Evolutionary conservation across 768 basidiomycete genomes (phyloP).

Genomic region (Phlebiopsis gigantea): DNA sequence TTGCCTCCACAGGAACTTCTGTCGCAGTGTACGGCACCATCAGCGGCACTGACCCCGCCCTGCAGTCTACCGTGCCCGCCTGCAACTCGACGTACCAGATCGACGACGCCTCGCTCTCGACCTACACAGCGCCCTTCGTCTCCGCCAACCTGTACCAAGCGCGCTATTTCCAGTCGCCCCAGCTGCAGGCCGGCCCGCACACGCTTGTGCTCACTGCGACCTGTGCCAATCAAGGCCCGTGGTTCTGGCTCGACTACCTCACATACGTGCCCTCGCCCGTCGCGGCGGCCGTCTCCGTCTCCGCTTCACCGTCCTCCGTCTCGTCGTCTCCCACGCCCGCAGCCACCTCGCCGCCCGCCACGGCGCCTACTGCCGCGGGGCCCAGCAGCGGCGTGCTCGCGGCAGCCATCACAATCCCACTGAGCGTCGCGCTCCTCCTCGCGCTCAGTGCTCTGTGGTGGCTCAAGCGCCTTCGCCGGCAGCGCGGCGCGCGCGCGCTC

Average conservation of each 20-base stretch:
- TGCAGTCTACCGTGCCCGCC: not conserved
- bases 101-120: not conserved
- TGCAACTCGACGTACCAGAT: not conserved
- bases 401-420: not conserved
- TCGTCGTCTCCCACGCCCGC: too few species aligned
- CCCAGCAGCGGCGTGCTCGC: not conserved
- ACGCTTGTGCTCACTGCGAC: not conserved
- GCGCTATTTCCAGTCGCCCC: not conserved
- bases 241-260: not conserved
- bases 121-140: not conserved
- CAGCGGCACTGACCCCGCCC: not conserved
- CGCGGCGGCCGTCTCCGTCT: not conserved
- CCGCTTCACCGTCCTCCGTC: not conserved
- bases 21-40: not conserved
- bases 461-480: not conserved
- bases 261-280: not conserved
- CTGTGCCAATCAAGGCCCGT: not conserved
- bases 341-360: not conserved
- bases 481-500: too few species aligned
- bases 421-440: not conserved
- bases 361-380: not conserved
- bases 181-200: not conserved
- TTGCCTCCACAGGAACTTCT: not conserved
- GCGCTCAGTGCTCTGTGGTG: not conserved
- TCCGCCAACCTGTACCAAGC: not conserved